These are phyloP conservation scores for Cryptosporidium muris DNA, from an alignment of 169 alveolate genomes.

Conservation along the genomic window DNA sequence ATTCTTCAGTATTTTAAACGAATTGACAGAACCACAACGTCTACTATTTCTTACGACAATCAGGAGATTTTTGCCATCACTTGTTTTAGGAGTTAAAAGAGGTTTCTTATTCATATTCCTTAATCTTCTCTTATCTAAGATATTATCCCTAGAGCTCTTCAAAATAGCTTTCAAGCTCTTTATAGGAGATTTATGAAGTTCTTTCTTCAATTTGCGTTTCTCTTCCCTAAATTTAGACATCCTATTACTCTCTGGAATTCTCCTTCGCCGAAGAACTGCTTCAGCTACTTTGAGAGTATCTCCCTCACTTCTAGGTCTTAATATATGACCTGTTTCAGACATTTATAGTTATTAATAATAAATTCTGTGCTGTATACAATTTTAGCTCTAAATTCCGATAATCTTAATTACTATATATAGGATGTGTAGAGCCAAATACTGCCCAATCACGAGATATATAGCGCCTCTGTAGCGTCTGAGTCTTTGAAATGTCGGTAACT, in stretches of 20 bases:
- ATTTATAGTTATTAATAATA: no score
- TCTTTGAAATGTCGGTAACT: no score
- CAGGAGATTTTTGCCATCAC: constrained; percentile 32
- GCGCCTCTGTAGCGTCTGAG: no score
- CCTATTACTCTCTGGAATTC: constrained; percentile 26
- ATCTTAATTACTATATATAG: no score
- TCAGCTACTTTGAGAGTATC: constrained; percentile 56
- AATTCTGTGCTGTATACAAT: no score
- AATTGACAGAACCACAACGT: constrained; percentile 48
- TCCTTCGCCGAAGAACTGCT: constrained; percentile 47
- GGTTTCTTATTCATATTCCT: constrained; percentile 48
- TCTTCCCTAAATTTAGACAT: constrained; percentile 37
- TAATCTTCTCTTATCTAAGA: constrained; percentile 58
- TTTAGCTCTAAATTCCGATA: no score
- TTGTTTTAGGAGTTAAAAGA: constrained; percentile 52
- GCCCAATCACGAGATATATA: no score
- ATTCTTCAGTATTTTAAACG: constrained; percentile 21
- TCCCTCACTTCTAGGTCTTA: constrained; percentile 62
- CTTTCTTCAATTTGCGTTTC: constrained; percentile 31
- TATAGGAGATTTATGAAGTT: constrained; percentile 13
- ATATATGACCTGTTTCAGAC: constrained; percentile 20
- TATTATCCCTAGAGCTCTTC: constrained; percentile 39
- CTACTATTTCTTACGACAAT: constrained; percentile 61
- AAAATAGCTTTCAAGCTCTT: constrained; percentile 29
- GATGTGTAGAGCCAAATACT: no score